These are phyloP conservation scores for Aegilops speltoides DNA, from an alignment of 176 grass and related monocot genomes.

Conservation along the genomic window DNA sequence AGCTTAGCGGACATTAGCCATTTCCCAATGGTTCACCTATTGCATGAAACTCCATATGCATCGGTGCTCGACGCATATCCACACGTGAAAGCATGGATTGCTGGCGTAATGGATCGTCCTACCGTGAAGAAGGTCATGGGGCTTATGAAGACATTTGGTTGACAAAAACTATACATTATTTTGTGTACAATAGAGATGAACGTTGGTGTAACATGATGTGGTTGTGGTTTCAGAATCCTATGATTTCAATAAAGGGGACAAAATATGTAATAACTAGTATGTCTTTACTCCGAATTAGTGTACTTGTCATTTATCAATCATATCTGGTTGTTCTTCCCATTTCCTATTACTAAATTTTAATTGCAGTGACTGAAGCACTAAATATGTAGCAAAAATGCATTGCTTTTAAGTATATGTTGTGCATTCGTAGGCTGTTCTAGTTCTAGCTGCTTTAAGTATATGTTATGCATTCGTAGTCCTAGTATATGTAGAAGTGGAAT, in stretches of 20 bases:
- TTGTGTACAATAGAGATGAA: neutral
- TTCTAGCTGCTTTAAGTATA: neutral
- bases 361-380: neutral
- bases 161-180: neutral
- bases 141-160: neutral
- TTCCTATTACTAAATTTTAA: accelerated
- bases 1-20: neutral
- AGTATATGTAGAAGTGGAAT: neutral
- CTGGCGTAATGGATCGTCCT: neutral
- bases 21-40: neutral
- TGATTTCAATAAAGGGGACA: neutral
- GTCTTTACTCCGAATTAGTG: accelerated
- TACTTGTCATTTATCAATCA: neutral
- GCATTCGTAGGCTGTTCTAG: neutral
- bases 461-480: neutral
- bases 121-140: neutral
- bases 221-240: neutral
- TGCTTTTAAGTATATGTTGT: neutral
- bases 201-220: neutral
- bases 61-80: neutral
- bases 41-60: neutral
- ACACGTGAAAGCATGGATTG: neutral
- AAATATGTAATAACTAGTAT: neutral
- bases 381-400: neutral
- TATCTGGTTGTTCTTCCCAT: neutral